Base-by-base conservation (phyloP, 352 stramenopile genomes). In the Phytophthora brassicae region DNA sequence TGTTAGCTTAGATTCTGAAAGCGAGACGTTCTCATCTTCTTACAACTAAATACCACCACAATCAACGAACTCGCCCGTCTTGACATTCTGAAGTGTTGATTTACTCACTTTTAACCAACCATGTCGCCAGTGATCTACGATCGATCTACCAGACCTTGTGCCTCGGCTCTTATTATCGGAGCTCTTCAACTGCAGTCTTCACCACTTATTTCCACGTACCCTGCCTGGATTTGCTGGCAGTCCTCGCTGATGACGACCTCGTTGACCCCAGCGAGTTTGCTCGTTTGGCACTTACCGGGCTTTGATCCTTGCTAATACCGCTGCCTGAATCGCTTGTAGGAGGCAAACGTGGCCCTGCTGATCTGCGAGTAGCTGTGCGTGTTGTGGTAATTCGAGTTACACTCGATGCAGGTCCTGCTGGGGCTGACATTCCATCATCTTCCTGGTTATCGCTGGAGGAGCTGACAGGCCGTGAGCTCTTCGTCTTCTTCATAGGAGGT, bases 401-500 rank as follows among this genome's bases (percentile, higher is more conserved):
- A 38, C 45, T 44, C 44, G 42, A n/a, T 22, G 13, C 22, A 36
- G 56, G 31, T 44, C 19, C 19, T 52, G 36, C 35, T 13, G 63
- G 42, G 48, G 45, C 9, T 43, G 51, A 50, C 44, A 33, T 19
- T 63, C 67, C 55, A 60, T 88, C 64, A 23, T 14, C 36, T 22
- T 77, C 66, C 24, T 60, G 66, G 17, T 81, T 79, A 26, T 70
- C 70, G 24, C 68, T 48, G 5, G 46, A 42, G 26, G 51, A 47
- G 29, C 39, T 60, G 12, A 26, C 24, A 52, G 53, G 53, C 0
- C 62, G 60, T 42, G 64, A 66, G 24, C 60, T 82, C 39, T 77
- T 76, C 6, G 73, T 66, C 44, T 79, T 81, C 31, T 81, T 81
- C 70, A 77, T 77, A 2, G 70, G 73, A 8, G 70, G 62, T 2